Evolutionary conservation across 2,329 filamentous ascomycete genomes (phyloP).

Genomic region (Colletotrichum sp.): DNA sequence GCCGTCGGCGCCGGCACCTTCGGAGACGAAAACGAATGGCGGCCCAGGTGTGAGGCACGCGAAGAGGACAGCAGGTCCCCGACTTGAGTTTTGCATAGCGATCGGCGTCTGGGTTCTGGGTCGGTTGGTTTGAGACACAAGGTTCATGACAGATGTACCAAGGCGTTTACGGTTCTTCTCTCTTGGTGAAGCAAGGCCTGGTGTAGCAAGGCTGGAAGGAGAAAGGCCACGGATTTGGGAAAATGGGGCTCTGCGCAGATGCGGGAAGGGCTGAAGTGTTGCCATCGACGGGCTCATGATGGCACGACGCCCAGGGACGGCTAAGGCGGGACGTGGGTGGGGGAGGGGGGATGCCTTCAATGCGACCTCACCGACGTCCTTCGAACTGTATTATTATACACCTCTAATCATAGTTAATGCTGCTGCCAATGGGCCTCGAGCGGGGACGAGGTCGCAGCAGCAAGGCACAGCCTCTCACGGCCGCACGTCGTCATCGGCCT

Average conservation of each 20-base stretch:
- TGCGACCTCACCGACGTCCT: background rate
- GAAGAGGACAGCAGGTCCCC: slow-evolving; percentile 19
- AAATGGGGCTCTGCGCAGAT: slow-evolving; percentile 2
- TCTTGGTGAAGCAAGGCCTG: background rate
- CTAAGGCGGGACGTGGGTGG: background rate
- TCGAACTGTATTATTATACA: background rate
- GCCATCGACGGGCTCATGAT: background rate
- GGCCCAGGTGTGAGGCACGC: background rate
- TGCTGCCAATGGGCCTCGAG: background rate
- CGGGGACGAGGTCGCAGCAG: background rate
- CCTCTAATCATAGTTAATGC: background rate
- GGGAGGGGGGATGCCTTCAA: background rate
- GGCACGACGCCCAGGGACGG: slow-evolving; percentile 16
- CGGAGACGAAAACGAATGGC: slow-evolving; percentile 3
- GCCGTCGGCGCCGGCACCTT: slow-evolving; percentile 18
- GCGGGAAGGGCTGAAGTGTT: background rate
- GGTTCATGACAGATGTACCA: background rate
- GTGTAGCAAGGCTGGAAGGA: background rate
- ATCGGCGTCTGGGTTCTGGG: slow-evolving; percentile 42
- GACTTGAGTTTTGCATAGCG: slow-evolving; percentile 39
- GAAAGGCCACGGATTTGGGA: background rate
- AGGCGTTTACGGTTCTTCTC: background rate
- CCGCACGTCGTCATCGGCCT: background rate
- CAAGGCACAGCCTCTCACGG: background rate
- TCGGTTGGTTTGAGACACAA: slow-evolving; percentile 4